Evolutionary conservation across 345 rosid genomes (phyloP).

Genomic region (Acer negundo): DNA sequence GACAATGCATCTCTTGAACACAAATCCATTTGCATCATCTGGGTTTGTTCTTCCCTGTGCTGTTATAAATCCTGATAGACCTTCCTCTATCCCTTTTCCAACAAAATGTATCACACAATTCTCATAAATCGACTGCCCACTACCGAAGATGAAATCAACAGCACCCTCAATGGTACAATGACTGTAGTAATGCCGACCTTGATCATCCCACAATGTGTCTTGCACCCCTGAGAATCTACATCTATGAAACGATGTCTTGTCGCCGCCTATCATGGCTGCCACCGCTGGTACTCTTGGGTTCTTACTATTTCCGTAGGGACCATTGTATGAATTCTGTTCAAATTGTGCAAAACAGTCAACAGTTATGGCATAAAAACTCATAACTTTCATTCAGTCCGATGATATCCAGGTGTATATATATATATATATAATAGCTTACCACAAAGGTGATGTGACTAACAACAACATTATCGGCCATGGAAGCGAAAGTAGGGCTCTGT

Average conservation of each 20-base stretch:
- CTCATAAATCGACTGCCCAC: slow-evolving; percentile 78
- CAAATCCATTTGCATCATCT: slow-evolving; percentile 47
- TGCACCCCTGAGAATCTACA: slow-evolving; percentile 68
- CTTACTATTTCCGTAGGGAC: slow-evolving; percentile 29
- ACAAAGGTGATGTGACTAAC: slow-evolving; percentile 53
- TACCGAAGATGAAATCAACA: slow-evolving; percentile 85
- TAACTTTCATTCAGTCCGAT: no score
- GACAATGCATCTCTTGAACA: slow-evolving; percentile 53
- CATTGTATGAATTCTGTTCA: slow-evolving; percentile 66
- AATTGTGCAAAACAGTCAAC: not conserved
- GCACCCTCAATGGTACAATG: slow-evolving; percentile 73
- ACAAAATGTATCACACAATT: slow-evolving; percentile 48
- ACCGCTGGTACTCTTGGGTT: slow-evolving; percentile 53
- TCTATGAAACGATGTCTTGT: slow-evolving; percentile 56
- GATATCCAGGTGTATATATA: no score
- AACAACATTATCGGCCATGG: slow-evolving; percentile 59
- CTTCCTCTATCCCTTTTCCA: slow-evolving; percentile 36
- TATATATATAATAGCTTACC: slow-evolving; percentile 31
- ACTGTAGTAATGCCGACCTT: slow-evolving; percentile 70
- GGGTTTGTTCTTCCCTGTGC: slow-evolving; percentile 54
- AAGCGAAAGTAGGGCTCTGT: slow-evolving; percentile 65
- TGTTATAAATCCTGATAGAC: slow-evolving; percentile 49
- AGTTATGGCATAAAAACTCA: slow-evolving; percentile 2
- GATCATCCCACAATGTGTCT: slow-evolving; percentile 78
- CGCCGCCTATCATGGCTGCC: slow-evolving; percentile 70